Evolutionary conservation across 768 basidiomycete genomes (phyloP), one percentile per base, ranked within the genome.

Genomic region (Leccinellum luteum): DNA sequence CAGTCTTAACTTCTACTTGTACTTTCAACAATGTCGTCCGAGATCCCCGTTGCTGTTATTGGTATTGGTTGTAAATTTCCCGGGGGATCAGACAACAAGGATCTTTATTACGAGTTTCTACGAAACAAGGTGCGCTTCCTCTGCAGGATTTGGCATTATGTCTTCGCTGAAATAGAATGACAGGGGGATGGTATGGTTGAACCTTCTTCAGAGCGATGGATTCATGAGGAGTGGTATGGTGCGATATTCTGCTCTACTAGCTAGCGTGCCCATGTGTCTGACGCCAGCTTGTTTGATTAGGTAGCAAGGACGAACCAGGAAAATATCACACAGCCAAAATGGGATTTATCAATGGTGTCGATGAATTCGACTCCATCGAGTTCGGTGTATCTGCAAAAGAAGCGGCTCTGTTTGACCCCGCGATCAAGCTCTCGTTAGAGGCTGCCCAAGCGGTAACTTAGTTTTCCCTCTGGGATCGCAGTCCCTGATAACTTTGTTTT

Each of bases 51-150:
- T 48, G 70, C 70, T 13, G 43, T 72, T 38, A 64, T 71, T 44
- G 71, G 70, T 23, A 72, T 71, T 30, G 70, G 70, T n/a, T 70
- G 71, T 52, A 70, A 65, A 58, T 72, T 71, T 41, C 69, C 70
- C 48, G 69, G 69, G 44, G 68, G 66, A 47, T 71, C 71, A 19
- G 70, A 71, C 27, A 70, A 71, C 53, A 67, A 68, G 30, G 62
- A 68, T 9, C 30, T 70, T 17, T 71, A 65, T 32, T 70, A 72
- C 31, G 67, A 71, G 43, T 71, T 70, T 56, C 48, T 70, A 9
- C 59, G 70, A 51, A 70, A 65, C 32, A 70, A 71, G 64, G 70
- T 69, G 25, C 17, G 12, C 15, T 47, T 44, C 25, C 0, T 19
- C 38, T 30, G 3, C 30, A 13, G 13, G 13, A 3, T 32, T 32